Conservation (phyloP, 1,284 basidiomycete species). For the Irpex sp. region DNA sequence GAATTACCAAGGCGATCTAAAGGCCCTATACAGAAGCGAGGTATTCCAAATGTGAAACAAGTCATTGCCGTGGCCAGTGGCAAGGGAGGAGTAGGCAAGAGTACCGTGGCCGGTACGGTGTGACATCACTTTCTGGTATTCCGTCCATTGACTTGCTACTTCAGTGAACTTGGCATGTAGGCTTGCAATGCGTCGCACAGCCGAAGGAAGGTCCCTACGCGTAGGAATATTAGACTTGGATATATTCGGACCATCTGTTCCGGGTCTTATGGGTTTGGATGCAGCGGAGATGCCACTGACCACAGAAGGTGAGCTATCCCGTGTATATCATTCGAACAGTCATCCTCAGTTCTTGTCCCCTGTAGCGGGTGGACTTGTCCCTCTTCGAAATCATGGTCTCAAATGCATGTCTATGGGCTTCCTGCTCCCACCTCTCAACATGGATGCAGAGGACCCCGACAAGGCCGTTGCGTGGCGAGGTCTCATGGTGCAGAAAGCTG, state of each 20-base stretch:
- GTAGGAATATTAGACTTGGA: constrained; percentile 94
- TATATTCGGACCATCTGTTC: constrained; percentile 95
- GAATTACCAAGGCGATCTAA: constrained; percentile 56
- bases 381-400: constrained; percentile 86
- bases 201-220: constrained; percentile 36
- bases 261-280: constrained; percentile 92
- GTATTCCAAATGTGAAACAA: constrained; percentile 64
- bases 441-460: constrained; percentile 49
- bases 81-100: constrained; percentile 97
- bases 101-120: constrained; percentile 80
- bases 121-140: not conserved
- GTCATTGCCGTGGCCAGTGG: constrained; percentile 90
- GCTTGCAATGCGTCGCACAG: constrained; percentile 45
- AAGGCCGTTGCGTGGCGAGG: constrained; percentile 93
- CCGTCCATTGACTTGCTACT: not conserved
- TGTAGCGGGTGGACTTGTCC: constrained; percentile 76
- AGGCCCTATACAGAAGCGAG: constrained; percentile 50
- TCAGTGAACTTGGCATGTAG: constrained; percentile 83
- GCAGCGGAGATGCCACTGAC: constrained; percentile 77
- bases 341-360: not conserved
- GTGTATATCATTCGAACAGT: not conserved
- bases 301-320: constrained; percentile 53
- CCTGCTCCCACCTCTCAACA: constrained; percentile 50
- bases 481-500: constrained; percentile 98
- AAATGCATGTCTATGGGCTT: constrained; percentile 98